Evolutionary conservation across 371 early-diverging fungal species (phyloP).

Genomic region (Zancudomyces culisetae): DNA sequence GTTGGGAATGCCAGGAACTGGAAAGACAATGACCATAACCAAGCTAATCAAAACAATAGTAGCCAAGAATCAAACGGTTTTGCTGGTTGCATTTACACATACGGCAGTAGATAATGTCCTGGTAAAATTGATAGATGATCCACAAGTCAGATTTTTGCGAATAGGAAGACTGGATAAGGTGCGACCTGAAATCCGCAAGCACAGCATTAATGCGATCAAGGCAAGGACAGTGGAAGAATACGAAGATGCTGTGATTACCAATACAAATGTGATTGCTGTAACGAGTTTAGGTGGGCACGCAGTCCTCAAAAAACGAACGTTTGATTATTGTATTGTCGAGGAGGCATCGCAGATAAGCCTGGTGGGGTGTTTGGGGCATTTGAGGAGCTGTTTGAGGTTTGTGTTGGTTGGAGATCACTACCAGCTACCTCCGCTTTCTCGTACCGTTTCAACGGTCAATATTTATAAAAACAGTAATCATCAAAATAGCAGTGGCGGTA

Average conservation of each 20-base stretch:
- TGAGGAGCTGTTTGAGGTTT: constrained; percentile 65
- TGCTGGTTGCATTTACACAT: constrained; percentile 92
- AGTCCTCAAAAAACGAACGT: constrained; percentile 42
- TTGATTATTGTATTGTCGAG: constrained; percentile 97
- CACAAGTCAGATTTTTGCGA: constrained; percentile 41
- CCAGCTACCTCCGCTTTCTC: constrained; percentile 91
- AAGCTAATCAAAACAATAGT: constrained; percentile 59
- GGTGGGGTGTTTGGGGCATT: constrained; percentile 83
- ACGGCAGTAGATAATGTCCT: constrained; percentile 89
- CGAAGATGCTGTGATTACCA: constrained; percentile 17
- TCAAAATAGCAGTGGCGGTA: neutral
- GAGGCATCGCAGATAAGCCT: constrained; percentile 96
- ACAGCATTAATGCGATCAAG: constrained; percentile 27
- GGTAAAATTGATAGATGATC: constrained; percentile 36
- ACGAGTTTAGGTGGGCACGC: constrained; percentile 74
- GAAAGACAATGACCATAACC: constrained; percentile 89
- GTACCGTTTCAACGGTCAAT: constrained; percentile 5
- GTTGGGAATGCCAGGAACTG: constrained; percentile 99
- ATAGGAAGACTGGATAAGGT: constrained; percentile 55
- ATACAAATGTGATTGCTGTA: constrained; percentile 56
- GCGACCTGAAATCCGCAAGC: constrained; percentile 32
- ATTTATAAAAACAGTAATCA: neutral
- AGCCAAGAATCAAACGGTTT: constrained; percentile 46
- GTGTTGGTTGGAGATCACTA: constrained; percentile 96
- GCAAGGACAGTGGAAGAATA: constrained; percentile 26